phyloP scores from a whole-genome alignment of 2,329 filamentous ascomycete genomes.

The Thelonectria rubi region DNA sequence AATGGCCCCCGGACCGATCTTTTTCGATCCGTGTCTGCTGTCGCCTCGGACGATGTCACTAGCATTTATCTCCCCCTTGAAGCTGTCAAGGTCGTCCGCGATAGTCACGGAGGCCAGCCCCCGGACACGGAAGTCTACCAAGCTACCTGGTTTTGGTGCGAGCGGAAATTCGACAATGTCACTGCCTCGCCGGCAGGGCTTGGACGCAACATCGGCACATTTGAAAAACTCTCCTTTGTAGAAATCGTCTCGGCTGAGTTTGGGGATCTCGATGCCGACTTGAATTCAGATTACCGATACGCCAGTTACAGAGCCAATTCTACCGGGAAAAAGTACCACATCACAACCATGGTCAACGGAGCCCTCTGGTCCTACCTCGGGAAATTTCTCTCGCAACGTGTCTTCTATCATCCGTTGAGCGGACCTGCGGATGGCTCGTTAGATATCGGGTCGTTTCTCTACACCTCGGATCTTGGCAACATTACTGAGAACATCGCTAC shows the following conservation, averaged over 20 bases:
- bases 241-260: neutral
- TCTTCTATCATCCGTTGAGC: neutral
- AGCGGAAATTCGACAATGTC: neutral
- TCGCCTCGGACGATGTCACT: neutral
- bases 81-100: neutral
- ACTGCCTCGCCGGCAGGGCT: neutral
- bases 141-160: conserved; percentile 4
- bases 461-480: conserved; percentile 2
- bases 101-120: neutral
- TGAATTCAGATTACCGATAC: neutral
- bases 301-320: neutral
- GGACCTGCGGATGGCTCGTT: neutral
- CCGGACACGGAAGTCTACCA: neutral
- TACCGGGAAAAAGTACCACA: neutral
- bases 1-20: neutral
- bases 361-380: neutral
- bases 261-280: neutral
- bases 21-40: neutral
- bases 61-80: neutral
- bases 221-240: neutral
- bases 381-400: neutral
- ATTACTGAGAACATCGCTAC: conserved; percentile 4
- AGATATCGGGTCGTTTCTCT: neutral
- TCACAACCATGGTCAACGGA: neutral
- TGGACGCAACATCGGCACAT: neutral